Evolutionary conservation across 495 filamentous ascomycete genomes (phyloP), one percentile per base, ranked within the genome.

Genomic region (Penicillium robsamsonii): DNA sequence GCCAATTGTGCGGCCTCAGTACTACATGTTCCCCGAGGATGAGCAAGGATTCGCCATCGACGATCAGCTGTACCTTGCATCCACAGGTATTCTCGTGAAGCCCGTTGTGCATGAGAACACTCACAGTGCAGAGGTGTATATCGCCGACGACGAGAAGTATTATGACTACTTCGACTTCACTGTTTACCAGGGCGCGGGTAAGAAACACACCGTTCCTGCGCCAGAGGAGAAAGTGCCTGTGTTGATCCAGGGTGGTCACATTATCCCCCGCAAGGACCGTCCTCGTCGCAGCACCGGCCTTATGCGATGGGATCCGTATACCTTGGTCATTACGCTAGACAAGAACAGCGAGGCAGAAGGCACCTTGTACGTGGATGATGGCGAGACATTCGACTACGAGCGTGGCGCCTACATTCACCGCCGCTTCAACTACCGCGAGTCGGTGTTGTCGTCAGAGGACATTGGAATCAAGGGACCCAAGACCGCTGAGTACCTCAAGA

Each of bases 241-340:
- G 15, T 74, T 98, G 50, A 95, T 97, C 86, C 89, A 87, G 58
- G 93, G 89, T 33, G 93, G 95, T 10, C 89, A 96, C 65, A 86
- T 98, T 67, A 84, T 98, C 67, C 88, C 91, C 15, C 87, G 94
- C 43, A 89, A 91, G 57, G 94, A 98, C 56, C 82, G 85, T 0
- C 92, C 93, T 3, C 84, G 94, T 41, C 84, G 92, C 49, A 92
- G 88, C 60, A 88, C 84, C 52, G 87, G 87, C 6, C 77, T 97
- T 9, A 97, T 97, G 95, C 87, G 83, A 63, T 95, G 83, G 74
- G 94, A 98, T 66, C 91, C 93, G 6, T 96, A 96, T 72, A 97
- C 94, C 9, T 81, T 98, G 2, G 84, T 97, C 37, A 76, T 97
- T 5, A 82, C 85, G 2, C 74, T 96, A n/a, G 75, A 82, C 60